Evolutionary conservation across 306 rosid species (phyloP).

Genomic region (Phaseolus lunatus): DNA sequence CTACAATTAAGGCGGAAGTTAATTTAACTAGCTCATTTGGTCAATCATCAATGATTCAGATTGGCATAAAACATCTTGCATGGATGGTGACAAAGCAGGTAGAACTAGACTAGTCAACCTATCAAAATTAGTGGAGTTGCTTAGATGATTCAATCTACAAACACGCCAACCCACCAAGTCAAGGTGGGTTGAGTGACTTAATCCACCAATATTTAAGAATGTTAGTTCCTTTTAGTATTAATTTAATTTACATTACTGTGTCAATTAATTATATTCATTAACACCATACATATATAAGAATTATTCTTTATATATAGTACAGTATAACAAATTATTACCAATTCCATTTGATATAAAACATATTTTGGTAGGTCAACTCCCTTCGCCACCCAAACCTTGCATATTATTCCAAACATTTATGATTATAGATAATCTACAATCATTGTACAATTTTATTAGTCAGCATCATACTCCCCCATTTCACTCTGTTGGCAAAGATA

Average conservation of each 20-base stretch:
- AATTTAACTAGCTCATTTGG: slow-evolving; percentile 9
- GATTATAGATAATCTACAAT: background rate
- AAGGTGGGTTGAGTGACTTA: background rate
- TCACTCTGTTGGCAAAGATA: background rate
- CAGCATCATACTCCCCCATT: slow-evolving; percentile 11
- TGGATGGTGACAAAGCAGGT: background rate
- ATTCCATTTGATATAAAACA: background rate
- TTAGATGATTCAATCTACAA: background rate
- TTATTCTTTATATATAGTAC: background rate
- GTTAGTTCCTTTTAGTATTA: background rate
- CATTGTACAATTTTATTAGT: slow-evolving; percentile 3
- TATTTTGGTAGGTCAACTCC: background rate
- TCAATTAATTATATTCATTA: background rate
- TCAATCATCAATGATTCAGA: slow-evolving; percentile 14
- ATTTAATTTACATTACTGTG: background rate
- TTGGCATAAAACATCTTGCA: background rate
- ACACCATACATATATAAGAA: background rate
- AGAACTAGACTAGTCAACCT: background rate
- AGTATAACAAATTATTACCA: background rate
- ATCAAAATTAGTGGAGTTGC: background rate
- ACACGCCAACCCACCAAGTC: background rate
- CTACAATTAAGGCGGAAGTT: slow-evolving; percentile 7
- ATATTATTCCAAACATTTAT: slow-evolving; percentile 34
- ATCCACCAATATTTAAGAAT: background rate
- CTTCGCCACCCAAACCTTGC: background rate